Evolutionary conservation across 1,139 yeast genomes (phyloP), one percentile per base, ranked within the genome.

Genomic region (Magnusiomyces tetraspermus): DNA sequence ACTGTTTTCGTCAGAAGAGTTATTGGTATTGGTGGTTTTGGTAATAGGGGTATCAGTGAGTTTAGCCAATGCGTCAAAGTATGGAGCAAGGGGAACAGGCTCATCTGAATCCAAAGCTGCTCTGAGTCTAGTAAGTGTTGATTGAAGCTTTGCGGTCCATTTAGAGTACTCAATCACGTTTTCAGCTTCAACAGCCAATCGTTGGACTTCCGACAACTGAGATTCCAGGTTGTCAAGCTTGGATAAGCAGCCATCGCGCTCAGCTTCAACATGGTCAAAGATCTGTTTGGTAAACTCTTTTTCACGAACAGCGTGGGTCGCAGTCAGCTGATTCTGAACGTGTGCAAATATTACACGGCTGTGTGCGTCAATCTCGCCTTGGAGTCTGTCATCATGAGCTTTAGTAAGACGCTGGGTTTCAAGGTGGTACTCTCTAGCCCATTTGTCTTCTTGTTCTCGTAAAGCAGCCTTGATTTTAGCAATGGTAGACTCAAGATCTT

Each of bases 241-340:
- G 50, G 85, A 77, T 61, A 89, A 78, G 65, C 95, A 83, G 36
- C 90, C 89, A 55, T 81, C 75, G 69, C 97, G 83, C 73, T 92
- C 98, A 33, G 72, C 63, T 61, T 88, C 95, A 51, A 94, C 78
- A 58, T 78, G 79, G 48, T 79, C 77, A 50, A 77, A 69, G 54
- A 92, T 74, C 57, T 82, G 75, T 57, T 77, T 72, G 59, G 85
- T 82, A 67, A 88, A 84, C 63, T 82, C 81, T 61, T 82, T 78
- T 55, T 89, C 80, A 61, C 85, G 85, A 60, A 81, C 83, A 55
- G 83, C 74, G 63, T 88, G 81, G 55, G 84, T 80, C 66, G 85
- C 76, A 28, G 82, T 73, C 41, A 90, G 78, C 56, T 85, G 85
- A 67, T 89, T 92, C 57, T 82, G 82, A 44, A 92, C 90, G 57